A percentile compares a stretch with the other conserved stretches of the same genome.
Conservation (phyloP, 2,329 filamentous ascomycete genomes). For the Pestalotiopsis sp. region DNA sequence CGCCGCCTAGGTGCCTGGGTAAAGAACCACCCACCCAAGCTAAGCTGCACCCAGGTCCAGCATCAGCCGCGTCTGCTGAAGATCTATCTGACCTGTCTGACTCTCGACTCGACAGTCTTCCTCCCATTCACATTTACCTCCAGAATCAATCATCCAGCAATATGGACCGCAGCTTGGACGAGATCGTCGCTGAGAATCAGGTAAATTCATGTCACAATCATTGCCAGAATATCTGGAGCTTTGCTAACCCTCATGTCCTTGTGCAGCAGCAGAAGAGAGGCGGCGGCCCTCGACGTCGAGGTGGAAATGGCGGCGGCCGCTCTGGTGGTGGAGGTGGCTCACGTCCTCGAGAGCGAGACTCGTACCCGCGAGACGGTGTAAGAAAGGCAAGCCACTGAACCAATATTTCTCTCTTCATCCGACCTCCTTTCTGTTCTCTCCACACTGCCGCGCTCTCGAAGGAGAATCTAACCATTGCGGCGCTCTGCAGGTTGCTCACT, state of each 20-base stretch:
- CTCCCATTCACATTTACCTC: not conserved
- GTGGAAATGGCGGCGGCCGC: constrained; percentile 23
- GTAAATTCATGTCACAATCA: constrained; percentile 21
- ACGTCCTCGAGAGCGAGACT: constrained; percentile 40
- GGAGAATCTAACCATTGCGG: not conserved
- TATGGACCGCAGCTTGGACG: constrained; percentile 38
- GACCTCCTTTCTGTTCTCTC: constrained; percentile 1
- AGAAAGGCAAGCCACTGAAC: constrained; percentile 71
- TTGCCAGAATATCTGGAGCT: no score
- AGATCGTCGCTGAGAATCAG: constrained; percentile 37
- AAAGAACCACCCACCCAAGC: not conserved
- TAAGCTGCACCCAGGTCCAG: not conserved
- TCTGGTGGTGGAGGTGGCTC: constrained; percentile 16
- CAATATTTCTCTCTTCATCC: constrained; percentile 4
- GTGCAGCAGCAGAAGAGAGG: constrained; percentile 27
- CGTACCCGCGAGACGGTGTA: constrained; percentile 77
- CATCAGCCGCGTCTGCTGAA: constrained; percentile 5
- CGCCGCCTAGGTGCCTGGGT: not conserved
- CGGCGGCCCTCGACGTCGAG: constrained; percentile 29
- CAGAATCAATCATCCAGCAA: not conserved
- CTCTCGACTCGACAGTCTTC: not conserved
- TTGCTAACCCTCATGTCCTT: constrained; percentile 14
- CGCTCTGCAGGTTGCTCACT: constrained; percentile 11
- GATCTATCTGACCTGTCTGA: not conserved
- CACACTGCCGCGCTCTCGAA: constrained; percentile 16